Conservation (phyloP, 129 eudicot genomes). For the Lactuca saligna region DNA sequence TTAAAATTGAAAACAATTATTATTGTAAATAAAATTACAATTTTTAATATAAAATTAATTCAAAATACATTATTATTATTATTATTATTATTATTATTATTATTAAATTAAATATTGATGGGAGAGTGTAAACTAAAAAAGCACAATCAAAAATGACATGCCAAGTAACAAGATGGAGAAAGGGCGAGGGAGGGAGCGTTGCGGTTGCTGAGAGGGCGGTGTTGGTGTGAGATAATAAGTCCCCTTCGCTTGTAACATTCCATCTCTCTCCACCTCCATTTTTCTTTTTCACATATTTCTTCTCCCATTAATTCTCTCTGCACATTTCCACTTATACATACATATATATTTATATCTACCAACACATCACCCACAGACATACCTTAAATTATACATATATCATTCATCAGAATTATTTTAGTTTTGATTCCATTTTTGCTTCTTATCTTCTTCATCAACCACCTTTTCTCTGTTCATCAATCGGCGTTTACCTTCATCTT, state of each 20-base stretch:
- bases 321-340: not conserved
- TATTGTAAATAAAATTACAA: too few species aligned
- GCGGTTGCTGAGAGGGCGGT: conserved; percentile 33
- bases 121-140: conserved; percentile 23
- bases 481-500: not conserved
- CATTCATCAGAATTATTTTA: not conserved
- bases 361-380: not conserved
- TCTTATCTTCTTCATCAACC: conserved; percentile 36
- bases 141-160: conserved; percentile 10
- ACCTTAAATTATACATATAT: conserved; percentile 23
- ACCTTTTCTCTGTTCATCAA: conserved; percentile 14
- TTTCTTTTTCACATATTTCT: not conserved
- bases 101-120: conserved; percentile 9
- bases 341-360: not conserved
- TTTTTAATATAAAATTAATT: too few species aligned
- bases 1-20: too few species aligned
- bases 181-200: conserved; percentile 5
- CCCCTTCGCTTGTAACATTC: conserved; percentile 58
- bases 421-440: conserved; percentile 20
- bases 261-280: conserved; percentile 49
- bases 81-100: too few species aligned
- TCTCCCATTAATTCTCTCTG: not conserved
- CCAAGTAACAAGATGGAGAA: conserved; percentile 24
- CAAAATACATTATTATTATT: not conserved
- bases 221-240: conserved; percentile 64